Evolutionary conservation across 495 filamentous ascomycete genomes (phyloP), one percentile per base, ranked within the genome.

Genomic region (Penicillium longicatenatum): DNA sequence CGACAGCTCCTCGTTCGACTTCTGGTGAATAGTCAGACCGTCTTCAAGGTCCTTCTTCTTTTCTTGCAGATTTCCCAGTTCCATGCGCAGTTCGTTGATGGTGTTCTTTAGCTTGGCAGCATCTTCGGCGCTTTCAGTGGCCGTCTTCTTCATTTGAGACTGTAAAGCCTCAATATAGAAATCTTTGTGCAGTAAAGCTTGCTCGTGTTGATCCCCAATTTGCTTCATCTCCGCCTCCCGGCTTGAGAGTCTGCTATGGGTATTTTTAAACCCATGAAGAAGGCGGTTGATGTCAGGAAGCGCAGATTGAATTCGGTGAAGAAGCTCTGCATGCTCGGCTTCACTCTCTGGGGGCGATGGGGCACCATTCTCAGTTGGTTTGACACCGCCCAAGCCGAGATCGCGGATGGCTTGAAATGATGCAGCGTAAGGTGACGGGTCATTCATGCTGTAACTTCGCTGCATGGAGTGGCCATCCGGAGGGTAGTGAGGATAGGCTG

Each of bases 41-140:
- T 80, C 72, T 58, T 79, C 71, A 8, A 85, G 68, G 37, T 83
- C 79, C 26, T 76, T 79, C 22, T 84, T 73, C 63, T 81, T 77
- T 37, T 80, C 80, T 45, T 84, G 81, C 19, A 87, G 64, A 54
- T 84, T 81, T 22, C 75, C 76, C 6, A 89, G 72, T 64, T 89
- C 86, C 30, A 78, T 69, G 12, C 77, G 80, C 5, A 83, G 68
- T 47, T 80, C 76, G 37, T 74, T 78, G 66, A 82, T 75, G 30
- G 70, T 74, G 24, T 79, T 75, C 58, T 76, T 80, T 37, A 82
- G 65, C 30, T 67, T 75, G 19, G 74, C 69, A 35, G 67, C 67
- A 60, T 83, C 80, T 45, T 76, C 80, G 2, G 79, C 77, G 39
- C 71, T 76, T 58, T 84, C 78, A 21, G 70, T 74, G 19, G 78